Evolutionary conservation across 2,329 filamentous ascomycete species (phyloP), one percentile per base, ranked within the genome.

Genomic region (Cordyceps fumosorosea): DNA sequence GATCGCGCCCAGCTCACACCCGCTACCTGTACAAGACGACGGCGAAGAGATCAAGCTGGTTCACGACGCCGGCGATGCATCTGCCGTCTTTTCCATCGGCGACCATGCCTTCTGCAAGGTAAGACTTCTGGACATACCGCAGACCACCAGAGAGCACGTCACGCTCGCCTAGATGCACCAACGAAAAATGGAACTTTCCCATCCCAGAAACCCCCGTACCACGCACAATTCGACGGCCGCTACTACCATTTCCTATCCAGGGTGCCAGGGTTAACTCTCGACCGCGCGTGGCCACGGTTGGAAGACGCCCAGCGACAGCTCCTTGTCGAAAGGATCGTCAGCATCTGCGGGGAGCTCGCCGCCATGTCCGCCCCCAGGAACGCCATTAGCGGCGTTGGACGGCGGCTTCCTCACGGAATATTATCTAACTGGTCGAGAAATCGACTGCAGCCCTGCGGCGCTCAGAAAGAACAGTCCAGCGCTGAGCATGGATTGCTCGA

Each of bases 211-310:
- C 67, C 6, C 56, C 66, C n/a, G 12, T 62, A 68, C 63, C 65
- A 70, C 24, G 63, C 56, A 29, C 65, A 71, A 60, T 62, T 60
- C 45, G 60, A 67, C 24, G 63, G 59, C 40, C 65, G 67, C 32
- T 69, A 67, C n/a, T 73, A 68, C 10, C 29, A 64, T 72, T 73
- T 73, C 2, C 66, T 63, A 6, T 69, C n/a, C n/a, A n/a, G n/a
- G n/a, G n/a, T n/a, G n/a, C n/a, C n/a, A n/a, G n/a, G n/a, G n/a
- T n/a, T 72, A 18, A 64, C 67, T 14, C 66, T 74, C 32, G 56
- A 52, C 20, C 51, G 56, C 11, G 65, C 62, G 34, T 73, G 69
- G 67, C 52, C 65, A 50, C 63, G 20, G 20, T 66, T 73, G 53
- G 64, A 67, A 50, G 63, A 67, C 37, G 42, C 64, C 2, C 65